Conservation (phyloP, 352 stramenopile genomes). For the Pythium myriotylum region DNA sequence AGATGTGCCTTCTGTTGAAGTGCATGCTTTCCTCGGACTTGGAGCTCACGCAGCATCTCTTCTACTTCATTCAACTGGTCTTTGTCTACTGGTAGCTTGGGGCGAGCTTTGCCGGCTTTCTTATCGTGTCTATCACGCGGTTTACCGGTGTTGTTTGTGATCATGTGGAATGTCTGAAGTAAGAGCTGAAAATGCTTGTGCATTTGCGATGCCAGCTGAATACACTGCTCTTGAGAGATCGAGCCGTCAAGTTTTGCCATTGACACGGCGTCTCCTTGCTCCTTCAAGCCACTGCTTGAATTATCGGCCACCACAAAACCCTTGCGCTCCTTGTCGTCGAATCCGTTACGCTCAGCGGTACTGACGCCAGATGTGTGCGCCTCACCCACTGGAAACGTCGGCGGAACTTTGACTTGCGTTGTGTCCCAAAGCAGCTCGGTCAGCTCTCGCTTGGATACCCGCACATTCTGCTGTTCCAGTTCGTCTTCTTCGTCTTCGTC, state of each 20-base stretch:
- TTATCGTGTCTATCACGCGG: background rate
- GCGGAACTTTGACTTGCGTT: slow-evolving; percentile 58
- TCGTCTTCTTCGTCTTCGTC: slow-evolving; percentile 33
- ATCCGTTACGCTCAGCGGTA: too few species aligned
- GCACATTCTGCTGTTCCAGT: slow-evolving; percentile 32
- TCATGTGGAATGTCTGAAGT: slow-evolving; percentile 69
- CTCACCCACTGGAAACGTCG: slow-evolving; percentile 19
- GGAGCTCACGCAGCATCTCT: slow-evolving; percentile 70
- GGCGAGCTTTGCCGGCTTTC: background rate
- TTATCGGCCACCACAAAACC: too few species aligned
- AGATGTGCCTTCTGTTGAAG: slow-evolving; percentile 66
- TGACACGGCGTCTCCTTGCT: slow-evolving; percentile 12
- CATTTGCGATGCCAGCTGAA: slow-evolving; percentile 86
- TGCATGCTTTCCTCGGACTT: slow-evolving; percentile 61
- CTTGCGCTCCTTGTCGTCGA: too few species aligned
- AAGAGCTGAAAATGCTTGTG: slow-evolving; percentile 87
- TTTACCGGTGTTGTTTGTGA: slow-evolving; percentile 22
- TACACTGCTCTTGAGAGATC: slow-evolving; percentile 69
- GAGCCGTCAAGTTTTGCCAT: slow-evolving; percentile 33
- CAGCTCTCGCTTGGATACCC: slow-evolving; percentile 83
- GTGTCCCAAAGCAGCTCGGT: slow-evolving; percentile 84
- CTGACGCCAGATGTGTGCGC: too few species aligned
- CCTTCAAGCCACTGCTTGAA: background rate
- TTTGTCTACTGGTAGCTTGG: slow-evolving; percentile 6
- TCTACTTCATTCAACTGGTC: slow-evolving; percentile 38